Evolutionary conservation across 1,284 basidiomycete genomes (phyloP), one percentile per base, ranked within the genome.

Genomic region (Ganoderma sinense): DNA sequence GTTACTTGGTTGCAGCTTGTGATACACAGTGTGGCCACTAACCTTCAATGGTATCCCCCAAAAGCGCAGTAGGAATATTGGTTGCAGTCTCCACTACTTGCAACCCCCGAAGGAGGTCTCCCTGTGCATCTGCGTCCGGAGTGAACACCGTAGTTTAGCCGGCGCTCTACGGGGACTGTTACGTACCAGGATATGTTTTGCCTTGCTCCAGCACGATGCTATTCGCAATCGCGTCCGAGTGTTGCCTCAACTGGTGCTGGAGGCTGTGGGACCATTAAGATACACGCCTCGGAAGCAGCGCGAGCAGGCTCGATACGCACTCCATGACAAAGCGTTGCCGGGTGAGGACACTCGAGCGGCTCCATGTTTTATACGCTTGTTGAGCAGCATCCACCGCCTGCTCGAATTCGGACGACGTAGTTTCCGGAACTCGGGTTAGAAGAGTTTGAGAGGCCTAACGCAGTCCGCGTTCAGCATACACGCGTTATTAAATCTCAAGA

Each of bases 41-140:
- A 87, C 94, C 94, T 87, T 99, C 97, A 66, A 98, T 84, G 78
- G 97, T 96, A 73, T 98, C 94, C 2, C 96, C 97, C 63, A 98
- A 85, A 29, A 99, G 82, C 16, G 91, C 92, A 0, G 91, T 91
- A 0, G 97, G 96, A 74, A 97, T 92, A 40, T 91, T 92, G 64
- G 91, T 89, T 29, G 96, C 94, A 16, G 91, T 91, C 80, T 99
- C 97, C 36, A 98, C 97, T 10, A 99, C 97, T 81, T 98, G 95
- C 51, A 99, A 85, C 64, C 97, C 97, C 56, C 97, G 94, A 14
- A 97, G 89, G 51, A 99, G 89, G 80, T 99, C 97, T 0, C 97
- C 97, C 74, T 96, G 95, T 1, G 97, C 97, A 83, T 98, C 97
- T 88, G 81, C 4, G 20, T 33, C 65, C 33, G 55, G 40, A 29